Base-by-base conservation (phyloP, 2,329 filamentous ascomycete species). In the Penicillium verrucosum region DNA sequence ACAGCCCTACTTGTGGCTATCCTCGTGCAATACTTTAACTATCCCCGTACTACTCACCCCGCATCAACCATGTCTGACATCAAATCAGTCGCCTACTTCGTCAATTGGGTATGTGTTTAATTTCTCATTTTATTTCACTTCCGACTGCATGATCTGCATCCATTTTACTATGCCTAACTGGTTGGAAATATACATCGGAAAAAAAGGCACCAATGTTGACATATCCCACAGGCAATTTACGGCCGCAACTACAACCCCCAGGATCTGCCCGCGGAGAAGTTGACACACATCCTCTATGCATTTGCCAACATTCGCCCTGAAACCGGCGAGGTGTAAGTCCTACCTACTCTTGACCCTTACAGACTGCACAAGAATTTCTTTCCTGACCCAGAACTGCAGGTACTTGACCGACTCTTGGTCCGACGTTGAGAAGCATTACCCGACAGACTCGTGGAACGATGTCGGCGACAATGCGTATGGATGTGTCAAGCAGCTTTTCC, bases 271-370 rank as follows among this genome's bases (percentile, higher is more conserved):
- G 85, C 82, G 4, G 84, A 92, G 54, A 88, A 90, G 54, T 82
- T 97, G 40, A 97, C 92, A 0, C 93, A 99, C 70, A 77, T 97
- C 5, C 85, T 97, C n/a, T 97, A 97, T 68, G 82, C 92, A 16
- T 97, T 97, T 75, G 93, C 90, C 68, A 95, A 97, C 72, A 84
- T 96, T 57, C 83, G 85, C 3, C 82, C 86, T 2, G 89, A 94
- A 25, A 59, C 42, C 2, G 93, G 93, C 46, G 90, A 96, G 74
- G 91, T 95, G 74, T 89, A 81, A 37, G 58, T 25, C 25, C 11
- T 12, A n/a, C 25, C 11, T 12, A n/a, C n/a, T 3, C 1, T 18
- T 29, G 16, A 25, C 9, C 37, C 27, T 45, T 56, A 12, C 27
- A 29, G 21, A 27, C 18, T 23, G 7, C 16, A 25, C 18, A 34